phyloP scores from a whole-genome alignment of 805 yeast genomes.

The Candida yuanshanica region DNA sequence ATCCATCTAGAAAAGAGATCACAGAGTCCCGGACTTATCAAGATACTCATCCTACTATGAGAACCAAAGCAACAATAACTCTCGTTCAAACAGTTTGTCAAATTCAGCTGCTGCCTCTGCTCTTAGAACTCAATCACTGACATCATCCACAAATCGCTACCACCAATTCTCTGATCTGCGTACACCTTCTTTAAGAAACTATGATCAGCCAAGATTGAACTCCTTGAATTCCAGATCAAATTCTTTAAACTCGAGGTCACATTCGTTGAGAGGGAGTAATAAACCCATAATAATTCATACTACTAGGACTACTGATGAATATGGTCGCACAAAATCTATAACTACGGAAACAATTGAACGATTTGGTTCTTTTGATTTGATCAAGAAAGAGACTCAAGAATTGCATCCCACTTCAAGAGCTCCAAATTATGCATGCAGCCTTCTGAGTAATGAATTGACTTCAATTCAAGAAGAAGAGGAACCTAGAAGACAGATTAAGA shows the following conservation, averaged over 20 bases:
- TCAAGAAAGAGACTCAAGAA: slow-evolving; percentile 39
- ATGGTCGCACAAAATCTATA: slow-evolving; percentile 50
- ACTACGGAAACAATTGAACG: slow-evolving; percentile 48
- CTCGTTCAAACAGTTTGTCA: slow-evolving; percentile 5
- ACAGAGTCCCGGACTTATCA: slow-evolving; percentile 5
- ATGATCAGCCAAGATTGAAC: neutral
- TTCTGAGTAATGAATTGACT: slow-evolving; percentile 23
- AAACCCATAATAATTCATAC: slow-evolving; percentile 37
- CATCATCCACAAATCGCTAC: neutral
- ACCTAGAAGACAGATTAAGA: neutral
- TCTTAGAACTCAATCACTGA: slow-evolving; percentile 4
- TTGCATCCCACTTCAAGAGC: slow-evolving; percentile 4
- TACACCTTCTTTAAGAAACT: slow-evolving; percentile 1
- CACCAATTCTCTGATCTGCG: slow-evolving; percentile 1
- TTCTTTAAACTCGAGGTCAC: slow-evolving; percentile 9
- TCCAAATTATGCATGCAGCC: slow-evolving; percentile 21
- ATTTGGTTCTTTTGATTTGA: slow-evolving; percentile 42
- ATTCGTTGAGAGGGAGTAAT: slow-evolving; percentile 3
- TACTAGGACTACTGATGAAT: slow-evolving; percentile 42
- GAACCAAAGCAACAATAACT: neutral
- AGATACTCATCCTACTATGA: slow-evolving; percentile 7
- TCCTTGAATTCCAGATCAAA: slow-evolving; percentile 5
- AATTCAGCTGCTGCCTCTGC: slow-evolving; percentile 10
- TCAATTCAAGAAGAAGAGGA: slow-evolving; percentile 27
- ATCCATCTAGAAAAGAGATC: slow-evolving; percentile 2